phyloP scores from a whole-genome alignment of 805 yeast species.

The Candida montana region DNA sequence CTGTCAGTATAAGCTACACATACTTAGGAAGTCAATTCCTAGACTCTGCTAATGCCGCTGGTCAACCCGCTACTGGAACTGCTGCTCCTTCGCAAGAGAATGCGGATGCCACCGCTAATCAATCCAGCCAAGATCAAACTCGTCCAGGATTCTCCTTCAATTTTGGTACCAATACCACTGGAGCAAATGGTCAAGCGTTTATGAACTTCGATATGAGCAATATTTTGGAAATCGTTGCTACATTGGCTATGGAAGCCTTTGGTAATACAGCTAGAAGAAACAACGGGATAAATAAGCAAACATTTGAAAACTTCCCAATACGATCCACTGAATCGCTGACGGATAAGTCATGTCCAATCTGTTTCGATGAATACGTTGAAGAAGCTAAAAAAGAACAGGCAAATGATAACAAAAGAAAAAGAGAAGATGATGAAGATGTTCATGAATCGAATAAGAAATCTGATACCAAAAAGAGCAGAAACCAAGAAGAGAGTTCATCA shows the following conservation, averaged over 20 bases:
- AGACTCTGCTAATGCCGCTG: not conserved
- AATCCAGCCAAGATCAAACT: not conserved
- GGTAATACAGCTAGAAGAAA: conserved; percentile 15
- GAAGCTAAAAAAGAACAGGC: conserved; percentile 9
- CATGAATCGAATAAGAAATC: not conserved
- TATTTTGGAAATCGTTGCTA: conserved; percentile 61
- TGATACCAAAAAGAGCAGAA: conserved; percentile 4
- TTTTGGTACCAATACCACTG: not conserved
- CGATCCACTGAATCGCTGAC: conserved; percentile 28
- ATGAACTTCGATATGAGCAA: conserved; percentile 35
- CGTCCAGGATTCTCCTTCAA: not conserved
- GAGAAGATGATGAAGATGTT: conserved; percentile 16
- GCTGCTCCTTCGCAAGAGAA: not conserved
- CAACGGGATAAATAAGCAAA: conserved; percentile 48
- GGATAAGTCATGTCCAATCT: conserved; percentile 50
- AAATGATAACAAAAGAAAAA: conserved; percentile 19
- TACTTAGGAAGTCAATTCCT: not conserved
- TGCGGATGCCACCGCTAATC: not conserved
- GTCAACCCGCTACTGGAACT: not conserved
- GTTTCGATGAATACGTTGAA: conserved; percentile 47
- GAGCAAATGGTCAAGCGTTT: not conserved
- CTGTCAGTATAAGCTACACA: too few species aligned
- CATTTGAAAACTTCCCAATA: conserved; percentile 46
- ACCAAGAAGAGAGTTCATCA: not conserved
- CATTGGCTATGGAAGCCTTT: conserved; percentile 61